These are phyloP conservation scores for Plasmodium coatneyi DNA, from an alignment of 169 alveolate species.

Conservation along the genomic window DNA sequence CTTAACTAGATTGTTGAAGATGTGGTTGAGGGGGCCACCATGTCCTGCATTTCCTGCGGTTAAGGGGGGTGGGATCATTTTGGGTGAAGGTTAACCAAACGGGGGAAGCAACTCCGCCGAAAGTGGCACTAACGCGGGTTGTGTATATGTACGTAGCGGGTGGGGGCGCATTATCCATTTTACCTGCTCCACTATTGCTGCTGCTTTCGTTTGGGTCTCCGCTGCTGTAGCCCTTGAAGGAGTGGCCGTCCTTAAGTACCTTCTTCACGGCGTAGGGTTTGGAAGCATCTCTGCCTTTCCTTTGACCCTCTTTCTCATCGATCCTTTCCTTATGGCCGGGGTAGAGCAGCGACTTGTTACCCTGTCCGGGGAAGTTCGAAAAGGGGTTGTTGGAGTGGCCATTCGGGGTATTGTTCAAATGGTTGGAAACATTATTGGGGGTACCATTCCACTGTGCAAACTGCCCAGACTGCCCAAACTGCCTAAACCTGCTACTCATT, in stretches of 20 bases:
- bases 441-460: neutral
- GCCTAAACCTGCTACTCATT: neutral
- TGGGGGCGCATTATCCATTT: neutral
- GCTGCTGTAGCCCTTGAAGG: conserved; percentile 14
- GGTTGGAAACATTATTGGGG: neutral
- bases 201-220: neutral
- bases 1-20: neutral
- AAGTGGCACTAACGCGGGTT: neutral
- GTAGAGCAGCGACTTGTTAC: neutral
- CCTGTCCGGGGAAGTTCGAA: neutral
- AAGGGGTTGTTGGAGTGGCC: conserved; percentile 34
- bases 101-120: neutral
- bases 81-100: neutral
- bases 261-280: neutral
- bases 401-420: neutral
- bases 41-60: neutral
- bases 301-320: neutral
- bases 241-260: neutral
- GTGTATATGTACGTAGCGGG: neutral
- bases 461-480: neutral
- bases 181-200: neutral
- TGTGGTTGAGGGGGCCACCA: neutral
- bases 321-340: conserved; percentile 3
- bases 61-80: neutral
- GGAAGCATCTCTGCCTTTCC: neutral